Percentiles rank a stretch among this genome's conserved stretches.
Conservation (phyloP, 225 moss, liverwort and hornwort genomes). For the Physcomitrium patens region DNA sequence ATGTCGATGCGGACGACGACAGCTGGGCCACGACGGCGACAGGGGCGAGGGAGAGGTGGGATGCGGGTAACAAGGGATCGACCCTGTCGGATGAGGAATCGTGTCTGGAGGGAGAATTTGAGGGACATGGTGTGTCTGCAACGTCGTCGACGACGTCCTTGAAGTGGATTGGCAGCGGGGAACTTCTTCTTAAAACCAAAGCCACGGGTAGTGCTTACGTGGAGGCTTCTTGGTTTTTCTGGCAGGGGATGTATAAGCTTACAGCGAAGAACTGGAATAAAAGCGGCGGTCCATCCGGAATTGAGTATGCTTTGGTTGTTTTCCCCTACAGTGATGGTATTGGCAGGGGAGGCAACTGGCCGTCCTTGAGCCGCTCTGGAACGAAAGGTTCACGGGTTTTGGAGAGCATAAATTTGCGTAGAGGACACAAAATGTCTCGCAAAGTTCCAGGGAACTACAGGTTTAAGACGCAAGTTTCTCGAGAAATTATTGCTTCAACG, state of each 20-base stretch:
- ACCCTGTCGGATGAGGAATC: constrained; percentile 30
- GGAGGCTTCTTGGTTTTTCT: constrained; percentile 91
- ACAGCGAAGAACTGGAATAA: constrained; percentile 56
- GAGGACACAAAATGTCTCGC: constrained; percentile 34
- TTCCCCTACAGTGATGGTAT: constrained; percentile 98
- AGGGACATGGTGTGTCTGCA: constrained; percentile 46
- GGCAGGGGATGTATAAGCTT: constrained; percentile 78
- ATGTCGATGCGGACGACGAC: constrained; percentile 15
- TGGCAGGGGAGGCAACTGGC: constrained; percentile 96
- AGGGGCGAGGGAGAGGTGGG: constrained; percentile 6
- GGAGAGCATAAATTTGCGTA: constrained; percentile 31
- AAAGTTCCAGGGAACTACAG: constrained; percentile 30
- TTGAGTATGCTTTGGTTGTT: constrained; percentile 85
- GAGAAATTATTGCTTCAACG: constrained; percentile 58
- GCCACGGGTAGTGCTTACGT: constrained; percentile 52
- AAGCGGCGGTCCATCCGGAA: constrained; percentile 51
- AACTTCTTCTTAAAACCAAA: constrained; percentile 79
- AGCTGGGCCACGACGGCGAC: constrained; percentile 9
- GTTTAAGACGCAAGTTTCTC: constrained; percentile 47
- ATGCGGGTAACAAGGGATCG: constrained; percentile 30
- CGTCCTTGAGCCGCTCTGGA: constrained; percentile 42
- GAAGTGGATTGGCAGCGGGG: constrained; percentile 93
- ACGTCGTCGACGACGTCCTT: constrained; percentile 63
- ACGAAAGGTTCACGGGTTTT: constrained; percentile 46
- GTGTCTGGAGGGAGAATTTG: constrained; percentile 33